Evolutionary conservation across 2,329 filamentous ascomycete genomes (phyloP).

Genomic region (Bipolaris cookei): DNA sequence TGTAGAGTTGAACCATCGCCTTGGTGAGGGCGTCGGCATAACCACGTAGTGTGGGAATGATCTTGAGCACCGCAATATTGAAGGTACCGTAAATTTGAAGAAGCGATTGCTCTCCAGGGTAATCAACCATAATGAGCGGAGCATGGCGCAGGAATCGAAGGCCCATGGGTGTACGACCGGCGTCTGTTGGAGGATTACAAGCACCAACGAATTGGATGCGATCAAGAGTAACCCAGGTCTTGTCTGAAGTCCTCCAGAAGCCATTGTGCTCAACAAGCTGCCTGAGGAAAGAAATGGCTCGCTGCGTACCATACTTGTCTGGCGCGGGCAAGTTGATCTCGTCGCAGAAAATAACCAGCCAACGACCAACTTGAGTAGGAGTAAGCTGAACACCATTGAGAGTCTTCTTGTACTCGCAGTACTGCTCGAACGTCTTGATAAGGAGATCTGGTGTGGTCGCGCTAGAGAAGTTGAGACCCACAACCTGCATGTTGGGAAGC

Average conservation of each 20-base stretch:
- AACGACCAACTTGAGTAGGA: slow-evolving; percentile 93
- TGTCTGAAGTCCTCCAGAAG: slow-evolving; percentile 97
- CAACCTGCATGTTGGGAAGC: slow-evolving; percentile 97
- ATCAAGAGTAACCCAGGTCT: slow-evolving; percentile 96
- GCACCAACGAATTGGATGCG: slow-evolving; percentile 98
- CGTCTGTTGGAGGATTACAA: slow-evolving; percentile 97
- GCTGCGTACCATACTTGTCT: slow-evolving; percentile 96
- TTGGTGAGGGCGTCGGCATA: slow-evolving; percentile 94
- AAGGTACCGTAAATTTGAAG: slow-evolving; percentile 99
- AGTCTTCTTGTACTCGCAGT: slow-evolving; percentile 99
- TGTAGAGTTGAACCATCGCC: slow-evolving; percentile 96
- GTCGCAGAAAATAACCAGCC: slow-evolving; percentile 98
- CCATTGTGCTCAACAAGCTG: slow-evolving; percentile 98
- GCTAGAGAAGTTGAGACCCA: slow-evolving; percentile 98
- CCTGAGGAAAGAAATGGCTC: slow-evolving; percentile 94
- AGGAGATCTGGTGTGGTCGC: slow-evolving; percentile 96
- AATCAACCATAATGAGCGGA: slow-evolving; percentile 99
- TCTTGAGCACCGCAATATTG: slow-evolving; percentile 94
- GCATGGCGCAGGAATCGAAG: slow-evolving; percentile 94
- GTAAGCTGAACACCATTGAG: slow-evolving; percentile 94
- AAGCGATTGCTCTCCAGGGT: slow-evolving; percentile 92
- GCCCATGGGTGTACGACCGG: slow-evolving; percentile 92
- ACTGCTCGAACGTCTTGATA: slow-evolving; percentile 99
- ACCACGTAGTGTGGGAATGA: slow-evolving; percentile 90
- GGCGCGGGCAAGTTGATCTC: slow-evolving; percentile 99